phyloP scores from a whole-genome alignment of 495 filamentous ascomycete genomes.

The Aspergillus leporis region DNA sequence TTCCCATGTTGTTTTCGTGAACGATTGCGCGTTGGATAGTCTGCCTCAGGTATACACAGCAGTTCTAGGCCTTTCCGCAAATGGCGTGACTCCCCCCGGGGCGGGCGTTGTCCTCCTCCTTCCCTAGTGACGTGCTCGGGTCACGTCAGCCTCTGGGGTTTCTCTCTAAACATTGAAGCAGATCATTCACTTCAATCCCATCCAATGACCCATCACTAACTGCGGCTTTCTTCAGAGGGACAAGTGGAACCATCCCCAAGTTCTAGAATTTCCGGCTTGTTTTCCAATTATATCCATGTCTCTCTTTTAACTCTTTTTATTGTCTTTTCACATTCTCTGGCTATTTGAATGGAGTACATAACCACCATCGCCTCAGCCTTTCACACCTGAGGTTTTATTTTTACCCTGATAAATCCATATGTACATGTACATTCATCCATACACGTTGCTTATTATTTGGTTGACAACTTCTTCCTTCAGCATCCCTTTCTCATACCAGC shows the following conservation, averaged over 20 bases:
- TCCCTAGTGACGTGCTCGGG: constrained; percentile 11
- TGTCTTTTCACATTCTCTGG: neutral
- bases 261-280: constrained; percentile 17
- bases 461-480: neutral
- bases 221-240: constrained; percentile 8
- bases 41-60: constrained; percentile 10
- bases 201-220: neutral
- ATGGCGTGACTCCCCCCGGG: constrained; percentile 19
- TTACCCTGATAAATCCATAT: neutral
- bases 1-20: neutral
- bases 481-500: constrained; percentile 14
- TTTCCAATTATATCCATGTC: constrained; percentile 9
- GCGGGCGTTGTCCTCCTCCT: neutral
- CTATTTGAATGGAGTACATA: constrained; percentile 5
- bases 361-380: neutral
- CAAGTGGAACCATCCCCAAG: constrained; percentile 5
- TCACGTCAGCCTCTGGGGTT: constrained; percentile 12
- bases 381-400: neutral
- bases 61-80: constrained; percentile 13
- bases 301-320: neutral
- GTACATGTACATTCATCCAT: neutral
- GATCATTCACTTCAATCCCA: neutral
- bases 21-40: constrained; percentile 16
- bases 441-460: constrained; percentile 5
- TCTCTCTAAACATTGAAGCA: neutral